A percentile compares a stretch with the other conserved stretches of the same genome.
Evolutionary conservation across 768 basidiomycete genomes (phyloP).

Genomic region (Leccinum disarticulatum): DNA sequence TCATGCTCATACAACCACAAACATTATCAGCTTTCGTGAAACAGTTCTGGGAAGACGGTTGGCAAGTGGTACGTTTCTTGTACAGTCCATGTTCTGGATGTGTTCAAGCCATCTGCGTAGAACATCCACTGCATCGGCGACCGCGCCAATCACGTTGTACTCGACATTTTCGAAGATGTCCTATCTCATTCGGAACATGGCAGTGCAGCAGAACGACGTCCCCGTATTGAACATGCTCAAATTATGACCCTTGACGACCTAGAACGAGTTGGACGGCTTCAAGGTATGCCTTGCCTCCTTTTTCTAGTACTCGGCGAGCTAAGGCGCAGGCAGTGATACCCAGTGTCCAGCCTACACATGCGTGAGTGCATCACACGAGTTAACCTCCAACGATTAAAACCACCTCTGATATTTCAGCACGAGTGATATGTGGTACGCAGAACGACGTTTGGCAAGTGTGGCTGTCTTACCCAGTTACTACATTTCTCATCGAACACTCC

Average conservation of each 20-base stretch:
- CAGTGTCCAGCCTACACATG: constrained; percentile 93
- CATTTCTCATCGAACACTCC: background rate
- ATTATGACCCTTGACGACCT: constrained; percentile 76
- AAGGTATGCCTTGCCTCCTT: constrained; percentile 47
- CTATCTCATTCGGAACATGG: constrained; percentile 32
- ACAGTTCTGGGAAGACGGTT: constrained; percentile 68
- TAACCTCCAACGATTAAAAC: background rate
- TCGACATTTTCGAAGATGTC: constrained; percentile 79
- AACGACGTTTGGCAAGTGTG: constrained; percentile 62
- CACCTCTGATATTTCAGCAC: constrained; percentile 44
- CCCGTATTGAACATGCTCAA: constrained; percentile 92
- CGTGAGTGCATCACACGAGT: constrained; percentile 44
- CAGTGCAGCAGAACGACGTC: constrained; percentile 48
- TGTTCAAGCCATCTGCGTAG: constrained; percentile 39
- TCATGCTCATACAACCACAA: constrained; percentile 60
- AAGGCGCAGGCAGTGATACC: constrained; percentile 62
- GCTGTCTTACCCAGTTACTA: background rate
- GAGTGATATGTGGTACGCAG: constrained; percentile 93
- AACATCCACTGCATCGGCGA: constrained; percentile 91
- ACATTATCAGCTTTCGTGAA: constrained; percentile 53
- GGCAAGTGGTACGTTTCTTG: constrained; percentile 71
- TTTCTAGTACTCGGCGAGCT: background rate
- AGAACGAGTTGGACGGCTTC: constrained; percentile 63
- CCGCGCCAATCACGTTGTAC: constrained; percentile 76
- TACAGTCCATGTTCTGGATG: background rate